Evolutionary conservation across 2,329 filamentous ascomycete species (phyloP), one percentile per base, ranked within the genome.

Genomic region (Septoria linicola): DNA sequence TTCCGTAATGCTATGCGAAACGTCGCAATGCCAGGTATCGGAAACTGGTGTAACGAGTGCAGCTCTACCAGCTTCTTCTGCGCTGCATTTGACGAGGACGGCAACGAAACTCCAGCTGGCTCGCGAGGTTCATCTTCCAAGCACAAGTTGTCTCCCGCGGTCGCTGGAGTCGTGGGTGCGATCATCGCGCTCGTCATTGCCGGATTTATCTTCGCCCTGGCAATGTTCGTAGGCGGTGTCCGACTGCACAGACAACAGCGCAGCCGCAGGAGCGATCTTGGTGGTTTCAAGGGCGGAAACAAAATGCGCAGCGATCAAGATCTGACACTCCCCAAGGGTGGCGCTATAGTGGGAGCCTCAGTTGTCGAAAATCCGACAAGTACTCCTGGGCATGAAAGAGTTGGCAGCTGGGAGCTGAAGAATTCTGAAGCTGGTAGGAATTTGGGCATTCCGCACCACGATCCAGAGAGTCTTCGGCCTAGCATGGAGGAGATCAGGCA

Each of bases 381-480:
- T 44, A 40, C 45, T 5, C 25, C 53, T 17, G 72, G 72, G 1
- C 75, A 81, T 62, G 79, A 81, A 66, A 68, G 79, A 36, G 69
- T 76, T 14, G 79, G 77, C 0, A 82, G 79, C 53, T 83, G 80
- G 80, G 80, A 82, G 62, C 64, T 82, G 66, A 71, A 72, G 46
- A 59, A 69, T 37, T 60, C 65, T 14, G 64, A 63, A 30, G 63
- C 68, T 56, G 59, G 62, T n/a, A 49, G 64, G 63, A 39, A 42
- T 19, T 49, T 54, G 34, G 31, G 31, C 14, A 19, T 44, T 5
- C 40, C 44, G 36, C 25, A 52, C 11, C 37, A 41, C 2, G 14
- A 39, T 16, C 44, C 40, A 6, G 35, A 48, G 59, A 68, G 62
- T 58, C 46, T 61, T 49, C 67, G 69, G 58, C 69, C 67, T 44